Conservation (phyloP, 2,329 filamentous ascomycete genomes). For the Xylaria sp. region DNA sequence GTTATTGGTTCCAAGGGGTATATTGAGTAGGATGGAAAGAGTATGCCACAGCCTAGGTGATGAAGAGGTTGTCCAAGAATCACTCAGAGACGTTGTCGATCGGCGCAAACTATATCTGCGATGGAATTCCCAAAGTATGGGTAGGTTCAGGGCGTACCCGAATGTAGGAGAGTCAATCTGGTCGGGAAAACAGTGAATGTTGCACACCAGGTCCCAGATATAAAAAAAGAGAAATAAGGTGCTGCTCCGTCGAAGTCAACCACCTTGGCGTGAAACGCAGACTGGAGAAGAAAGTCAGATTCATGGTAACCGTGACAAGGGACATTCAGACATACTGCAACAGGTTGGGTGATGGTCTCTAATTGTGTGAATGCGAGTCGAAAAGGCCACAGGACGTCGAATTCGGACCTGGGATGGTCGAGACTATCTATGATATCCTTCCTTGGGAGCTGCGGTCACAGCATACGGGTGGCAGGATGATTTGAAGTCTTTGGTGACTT, state of each 20-base stretch:
- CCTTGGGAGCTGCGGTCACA: too few relatives aligned
- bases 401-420: too few relatives aligned
- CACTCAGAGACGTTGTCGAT: slow-evolving; percentile 9
- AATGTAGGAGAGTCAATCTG: slow-evolving; percentile 4
- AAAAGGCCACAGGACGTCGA: neutral
- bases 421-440: too few relatives aligned
- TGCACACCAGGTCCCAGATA: slow-evolving; percentile 5
- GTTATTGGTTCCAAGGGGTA: slow-evolving; percentile 8
- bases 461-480: too few relatives aligned
- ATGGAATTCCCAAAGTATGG: slow-evolving; percentile 9
- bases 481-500: too few relatives aligned
- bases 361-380: neutral
- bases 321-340: slow-evolving; percentile 13
- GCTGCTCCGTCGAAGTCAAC: slow-evolving; percentile 21
- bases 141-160: slow-evolving; percentile 1
- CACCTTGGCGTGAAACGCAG: slow-evolving; percentile 17
- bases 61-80: slow-evolving; percentile 16
- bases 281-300: slow-evolving; percentile 10
- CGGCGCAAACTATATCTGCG: slow-evolving; percentile 22
- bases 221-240: slow-evolving; percentile 22
- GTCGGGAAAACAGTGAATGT: neutral
- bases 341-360: slow-evolving; percentile 5
- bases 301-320: neutral
- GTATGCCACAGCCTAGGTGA: slow-evolving; percentile 16
- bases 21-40: slow-evolving; percentile 11